Percentiles rank a stretch among this genome's conserved stretches.
phyloP scores from a whole-genome alignment of 805 yeast species.

The Candida caryicola region DNA sequence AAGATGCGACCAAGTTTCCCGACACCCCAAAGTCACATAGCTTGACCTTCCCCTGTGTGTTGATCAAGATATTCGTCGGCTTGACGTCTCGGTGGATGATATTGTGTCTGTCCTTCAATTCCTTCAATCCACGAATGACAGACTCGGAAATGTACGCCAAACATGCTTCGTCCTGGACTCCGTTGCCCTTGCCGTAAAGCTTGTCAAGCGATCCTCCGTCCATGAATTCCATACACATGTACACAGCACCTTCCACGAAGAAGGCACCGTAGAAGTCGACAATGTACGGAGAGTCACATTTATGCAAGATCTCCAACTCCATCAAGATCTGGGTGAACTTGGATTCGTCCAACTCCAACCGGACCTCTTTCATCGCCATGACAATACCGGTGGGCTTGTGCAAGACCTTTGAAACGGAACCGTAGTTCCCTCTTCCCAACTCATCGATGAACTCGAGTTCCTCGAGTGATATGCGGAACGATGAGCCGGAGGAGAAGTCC shows the following conservation, averaged over 20 bases:
- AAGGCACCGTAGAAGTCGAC: conserved; percentile 98
- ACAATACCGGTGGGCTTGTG: conserved; percentile 89
- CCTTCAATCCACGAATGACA: conserved; percentile 77
- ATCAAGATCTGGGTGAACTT: conserved; percentile 90
- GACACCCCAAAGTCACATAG: conserved; percentile 95
- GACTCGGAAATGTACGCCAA: conserved; percentile 77
- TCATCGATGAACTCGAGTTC: conserved; percentile 82
- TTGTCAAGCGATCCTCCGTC: conserved; percentile 93
- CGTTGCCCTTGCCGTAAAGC: conserved; percentile 64
- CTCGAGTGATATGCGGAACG: conserved; percentile 81
- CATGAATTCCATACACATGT: conserved; percentile 98
- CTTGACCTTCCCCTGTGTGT: conserved; percentile 81
- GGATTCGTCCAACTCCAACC: conserved; percentile 89
- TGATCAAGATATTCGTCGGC: conserved; percentile 89
- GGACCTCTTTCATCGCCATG: conserved; percentile 97
- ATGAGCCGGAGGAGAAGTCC: conserved; percentile 83
- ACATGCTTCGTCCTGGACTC: conserved; percentile 66
- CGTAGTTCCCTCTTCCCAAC: conserved; percentile 94
- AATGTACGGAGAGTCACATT: conserved; percentile 84
- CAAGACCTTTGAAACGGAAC: conserved; percentile 88
- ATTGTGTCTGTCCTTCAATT: conserved; percentile 84
- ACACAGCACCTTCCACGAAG: conserved; percentile 95
- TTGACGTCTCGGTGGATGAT: conserved; percentile 96
- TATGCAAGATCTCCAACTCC: conserved; percentile 93
- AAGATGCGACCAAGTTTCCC: conserved; percentile 90